Evolutionary conservation across 768 basidiomycete species (phyloP), one percentile per base, ranked within the genome.

Genomic region (Termitomyces heimii): DNA sequence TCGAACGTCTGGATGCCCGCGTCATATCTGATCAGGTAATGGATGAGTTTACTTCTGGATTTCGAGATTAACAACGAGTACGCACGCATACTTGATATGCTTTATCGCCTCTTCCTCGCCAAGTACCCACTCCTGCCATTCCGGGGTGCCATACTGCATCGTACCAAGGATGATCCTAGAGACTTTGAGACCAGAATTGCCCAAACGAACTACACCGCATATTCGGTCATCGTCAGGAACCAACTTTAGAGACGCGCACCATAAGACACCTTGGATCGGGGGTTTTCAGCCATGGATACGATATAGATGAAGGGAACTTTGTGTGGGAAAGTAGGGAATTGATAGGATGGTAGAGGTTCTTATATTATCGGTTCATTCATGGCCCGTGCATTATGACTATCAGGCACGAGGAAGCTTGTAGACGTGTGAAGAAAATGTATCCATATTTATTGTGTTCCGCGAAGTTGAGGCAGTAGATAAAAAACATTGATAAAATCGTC

Each of bases 1-100:
- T 83, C 82, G 57, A 85, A 86, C 0, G 83, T 77, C 58, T 84
- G 79, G 58, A 86, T 81, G 18, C 85, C 84, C n/a, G 78, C 77
- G 13, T 85, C 83, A 53, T 82, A 87, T 5, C 78, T 80, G 26
- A 0, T 16, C 13, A 44, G 8, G 18, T n/a, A 16, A 20, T 42
- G 4, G 18, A 22, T 22, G n/a, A 22, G 40, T 24, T 7, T 10
- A 12, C 7, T 43, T 22, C 5, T 22, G 42, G 10, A 0, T 4
- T 12, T 39, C 8, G 16, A 39, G 16, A 8, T 32, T 28, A 22
- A 28, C 26, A n/a, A 20, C 39, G 40, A 7, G 2, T 20, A 58
- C 74, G 57, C 60, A 77, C 75, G 75, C 75, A 6, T 68, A 68
- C 66, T 82, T 81, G 65, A 85, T 77, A 56, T 83, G 82, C 59